phyloP scores from a whole-genome alignment of 257 asterid species.

The Pogostemon cablin region DNA sequence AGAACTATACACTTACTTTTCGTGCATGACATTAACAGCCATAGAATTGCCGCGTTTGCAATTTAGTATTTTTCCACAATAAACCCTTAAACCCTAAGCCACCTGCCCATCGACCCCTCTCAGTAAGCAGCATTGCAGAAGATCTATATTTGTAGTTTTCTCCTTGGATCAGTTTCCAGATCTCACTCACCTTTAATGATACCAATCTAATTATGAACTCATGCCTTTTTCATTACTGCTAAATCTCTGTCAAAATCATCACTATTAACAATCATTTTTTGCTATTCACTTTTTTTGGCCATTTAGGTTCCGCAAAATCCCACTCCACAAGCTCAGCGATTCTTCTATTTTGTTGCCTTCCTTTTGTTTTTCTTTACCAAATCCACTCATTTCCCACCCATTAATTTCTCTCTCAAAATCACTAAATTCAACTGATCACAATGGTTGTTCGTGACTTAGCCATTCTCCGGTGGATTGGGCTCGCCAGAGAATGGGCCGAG shows the following conservation, averaged over 20 bases:
- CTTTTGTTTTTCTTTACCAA: slow-evolving; percentile 33
- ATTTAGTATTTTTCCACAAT: too few species aligned
- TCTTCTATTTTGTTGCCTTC: slow-evolving; percentile 23
- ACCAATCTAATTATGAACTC: not conserved
- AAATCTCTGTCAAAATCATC: slow-evolving; percentile 5
- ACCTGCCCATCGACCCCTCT: not conserved
- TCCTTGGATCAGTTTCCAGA: slow-evolving; percentile 46
- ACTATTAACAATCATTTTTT: not conserved
- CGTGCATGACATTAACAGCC: too few species aligned
- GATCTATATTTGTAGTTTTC: slow-evolving; percentile 47
- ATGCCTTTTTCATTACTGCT: slow-evolving; percentile 9
- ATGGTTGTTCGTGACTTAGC: slow-evolving; percentile 39
- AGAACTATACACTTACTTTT: too few species aligned
- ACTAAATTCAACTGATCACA: not conserved
- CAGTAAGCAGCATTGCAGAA: slow-evolving; percentile 19
- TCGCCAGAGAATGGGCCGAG: too few species aligned
- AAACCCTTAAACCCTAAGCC: too few species aligned
- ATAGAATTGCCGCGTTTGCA: too few species aligned
- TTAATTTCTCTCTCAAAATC: slow-evolving; percentile 2
- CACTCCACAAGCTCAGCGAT: not conserved
- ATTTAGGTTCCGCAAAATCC: slow-evolving; percentile 16
- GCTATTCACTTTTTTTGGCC: not conserved
- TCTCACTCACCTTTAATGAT: slow-evolving; percentile 24
- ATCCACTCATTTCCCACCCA: slow-evolving; percentile 22
- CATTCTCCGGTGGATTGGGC: slow-evolving; percentile 28